Percentiles rank a stretch among this genome's conserved stretches.
These are phyloP conservation scores for Diaporthe citri DNA, from an alignment of 2,329 filamentous ascomycete species.

Conservation along the genomic window DNA sequence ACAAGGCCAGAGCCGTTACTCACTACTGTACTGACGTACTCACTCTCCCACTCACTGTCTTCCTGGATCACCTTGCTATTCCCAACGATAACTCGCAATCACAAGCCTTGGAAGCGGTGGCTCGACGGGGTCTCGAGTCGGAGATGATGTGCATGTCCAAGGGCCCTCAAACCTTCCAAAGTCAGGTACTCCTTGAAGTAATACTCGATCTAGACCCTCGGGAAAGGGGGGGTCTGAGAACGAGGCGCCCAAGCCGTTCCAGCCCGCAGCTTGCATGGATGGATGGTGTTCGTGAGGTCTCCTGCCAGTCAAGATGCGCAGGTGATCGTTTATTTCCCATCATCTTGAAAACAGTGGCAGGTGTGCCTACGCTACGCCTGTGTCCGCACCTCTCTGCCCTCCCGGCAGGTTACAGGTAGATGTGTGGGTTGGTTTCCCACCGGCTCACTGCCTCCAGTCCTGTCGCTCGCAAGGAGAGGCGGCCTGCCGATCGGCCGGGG, in stretches of 20 bases:
- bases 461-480: slow-evolving; percentile 12
- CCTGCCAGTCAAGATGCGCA: slow-evolving; percentile 21
- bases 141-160: slow-evolving; percentile 33
- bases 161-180: slow-evolving; percentile 27
- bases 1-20: not conserved
- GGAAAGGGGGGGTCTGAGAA: slow-evolving; percentile 32
- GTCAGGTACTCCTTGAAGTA: slow-evolving; percentile 29
- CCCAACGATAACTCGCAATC: slow-evolving; percentile 15
- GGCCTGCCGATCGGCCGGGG: slow-evolving; percentile 33
- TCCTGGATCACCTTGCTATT: not conserved
- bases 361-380: not conserved
- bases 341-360: slow-evolving; percentile 23
- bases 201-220: slow-evolving; percentile 26
- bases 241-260: slow-evolving; percentile 19
- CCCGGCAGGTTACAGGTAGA: slow-evolving; percentile 21
- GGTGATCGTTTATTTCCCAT: slow-evolving; percentile 27
- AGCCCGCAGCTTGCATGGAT: slow-evolving; percentile 31
- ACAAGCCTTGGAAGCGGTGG: slow-evolving; percentile 30
- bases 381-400: not conserved
- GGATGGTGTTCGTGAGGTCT: slow-evolving; percentile 21
- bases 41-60: not conserved
- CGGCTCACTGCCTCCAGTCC: slow-evolving; percentile 21
- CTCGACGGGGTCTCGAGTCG: slow-evolving; percentile 24
- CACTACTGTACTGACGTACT: not conserved
- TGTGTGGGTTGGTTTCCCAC: slow-evolving; percentile 11